A percentile compares a stretch with the other conserved stretches of the same genome.
Evolutionary conservation across 2,329 filamentous ascomycete genomes (phyloP).

Genomic region (Fusarium abutilonis): DNA sequence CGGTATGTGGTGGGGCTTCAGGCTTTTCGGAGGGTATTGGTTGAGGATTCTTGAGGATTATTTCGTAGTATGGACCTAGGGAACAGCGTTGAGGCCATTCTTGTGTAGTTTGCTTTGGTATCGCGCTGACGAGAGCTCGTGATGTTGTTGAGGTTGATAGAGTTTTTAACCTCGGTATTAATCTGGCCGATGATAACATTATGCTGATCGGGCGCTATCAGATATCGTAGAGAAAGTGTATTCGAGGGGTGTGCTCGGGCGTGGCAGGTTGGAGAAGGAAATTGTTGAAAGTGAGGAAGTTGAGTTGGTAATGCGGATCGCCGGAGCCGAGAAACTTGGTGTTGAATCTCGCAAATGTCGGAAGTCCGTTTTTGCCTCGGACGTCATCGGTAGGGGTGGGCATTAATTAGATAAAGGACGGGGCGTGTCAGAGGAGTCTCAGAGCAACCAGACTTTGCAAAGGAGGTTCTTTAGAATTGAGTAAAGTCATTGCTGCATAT

Average conservation of each 20-base stretch:
- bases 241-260: rapidly evolving
- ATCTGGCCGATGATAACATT: slow-evolving; percentile 48
- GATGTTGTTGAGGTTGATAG: slow-evolving; percentile 38
- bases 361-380: slow-evolving; percentile 47
- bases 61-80: slow-evolving; percentile 68
- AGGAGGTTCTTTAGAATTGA: no score
- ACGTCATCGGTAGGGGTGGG: slow-evolving; percentile 47
- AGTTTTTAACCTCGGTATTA: slow-evolving; percentile 48
- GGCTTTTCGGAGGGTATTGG: slow-evolving; percentile 55
- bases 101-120: slow-evolving; percentile 34
- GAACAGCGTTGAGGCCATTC: slow-evolving; percentile 56
- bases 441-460: no score
- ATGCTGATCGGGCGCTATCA: neutral
- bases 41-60: slow-evolving; percentile 60
- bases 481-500: no score
- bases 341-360: slow-evolving; percentile 35
- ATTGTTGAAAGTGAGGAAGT: slow-evolving; percentile 12
- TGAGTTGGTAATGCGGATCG: slow-evolving; percentile 18
- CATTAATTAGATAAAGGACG: neutral
- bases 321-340: slow-evolving; percentile 37
- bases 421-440: neutral
- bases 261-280: neutral
- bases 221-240: neutral
- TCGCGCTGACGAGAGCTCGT: slow-evolving; percentile 46
- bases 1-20: slow-evolving; percentile 56